Conservation (phyloP, 768 basidiomycete species). For the Xerocomellus intermedius region DNA sequence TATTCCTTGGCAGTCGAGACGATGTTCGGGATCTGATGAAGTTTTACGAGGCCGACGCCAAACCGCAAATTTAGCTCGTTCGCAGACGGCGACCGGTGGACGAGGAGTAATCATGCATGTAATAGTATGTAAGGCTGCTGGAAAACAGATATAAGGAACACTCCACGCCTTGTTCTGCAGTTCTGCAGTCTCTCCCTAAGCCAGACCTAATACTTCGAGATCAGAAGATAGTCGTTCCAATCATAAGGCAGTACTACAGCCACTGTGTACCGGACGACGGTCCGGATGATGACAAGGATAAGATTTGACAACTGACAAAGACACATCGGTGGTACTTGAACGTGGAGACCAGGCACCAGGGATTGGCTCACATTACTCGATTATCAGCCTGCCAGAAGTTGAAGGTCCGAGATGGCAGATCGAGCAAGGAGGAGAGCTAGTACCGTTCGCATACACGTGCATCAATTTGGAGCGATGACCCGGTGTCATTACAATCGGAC, state of each 20-base stretch:
- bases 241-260: too few species aligned
- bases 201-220: too few species aligned
- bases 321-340: background rate
- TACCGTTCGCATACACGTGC: background rate
- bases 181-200: too few species aligned
- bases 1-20: conserved; percentile 91
- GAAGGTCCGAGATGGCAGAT: background rate
- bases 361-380: too few species aligned
- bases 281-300: background rate
- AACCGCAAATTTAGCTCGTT: conserved; percentile 10
- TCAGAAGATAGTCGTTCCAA: too few species aligned
- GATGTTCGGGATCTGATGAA: conserved; percentile 89
- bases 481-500: background rate
- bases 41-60: conserved; percentile 61
- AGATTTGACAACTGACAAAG: background rate
- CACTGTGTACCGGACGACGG: too few species aligned
- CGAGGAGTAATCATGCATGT: conserved; percentile 6
- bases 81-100: background rate
- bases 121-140: background rate
- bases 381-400: too few species aligned
- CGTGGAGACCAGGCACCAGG: background rate
- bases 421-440: background rate
- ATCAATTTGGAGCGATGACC: background rate
- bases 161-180: background rate
- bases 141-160: background rate